A percentile compares a stretch with the other conserved stretches of the same genome.
phyloP scores from a whole-genome alignment of 2,329 filamentous ascomycete species.

The Magnaporthales sp. region DNA sequence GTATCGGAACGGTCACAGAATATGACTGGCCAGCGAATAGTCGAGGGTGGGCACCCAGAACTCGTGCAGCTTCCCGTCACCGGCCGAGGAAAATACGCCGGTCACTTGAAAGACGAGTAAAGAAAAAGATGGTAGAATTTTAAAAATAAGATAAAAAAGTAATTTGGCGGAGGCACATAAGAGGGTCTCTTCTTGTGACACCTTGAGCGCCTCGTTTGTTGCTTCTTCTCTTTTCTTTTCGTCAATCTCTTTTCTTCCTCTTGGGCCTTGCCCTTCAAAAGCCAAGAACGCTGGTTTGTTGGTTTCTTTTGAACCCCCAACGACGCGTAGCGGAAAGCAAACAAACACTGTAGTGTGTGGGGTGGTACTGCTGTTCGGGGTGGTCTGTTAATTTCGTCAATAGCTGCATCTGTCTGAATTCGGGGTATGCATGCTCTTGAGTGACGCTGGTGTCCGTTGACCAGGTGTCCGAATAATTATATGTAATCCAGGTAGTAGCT shows the following conservation, averaged over 20 bases:
- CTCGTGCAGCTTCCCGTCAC: conserved; percentile 1
- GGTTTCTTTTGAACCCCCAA: not conserved
- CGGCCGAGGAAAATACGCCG: not conserved
- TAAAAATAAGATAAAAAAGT: not conserved
- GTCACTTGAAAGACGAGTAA: not conserved
- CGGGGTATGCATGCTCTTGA: not conserved
- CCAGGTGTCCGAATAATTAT: too few species aligned
- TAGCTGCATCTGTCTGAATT: not conserved
- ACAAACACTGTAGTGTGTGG: not conserved
- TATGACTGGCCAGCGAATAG: not conserved
- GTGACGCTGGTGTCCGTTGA: not conserved
- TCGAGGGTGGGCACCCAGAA: not conserved
- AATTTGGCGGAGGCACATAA: not conserved
- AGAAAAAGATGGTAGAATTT: not conserved
- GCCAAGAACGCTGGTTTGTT: not conserved
- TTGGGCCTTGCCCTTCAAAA: not conserved
- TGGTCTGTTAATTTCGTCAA: not conserved
- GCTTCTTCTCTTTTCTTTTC: not conserved
- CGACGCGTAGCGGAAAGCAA: not conserved
- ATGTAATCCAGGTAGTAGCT: not conserved
- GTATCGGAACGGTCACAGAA: not conserved
- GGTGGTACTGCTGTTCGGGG: not conserved
- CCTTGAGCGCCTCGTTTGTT: not conserved
- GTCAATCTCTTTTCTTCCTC: not conserved
- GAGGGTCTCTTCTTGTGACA: not conserved